Evolutionary conservation across 83 land plant species (phyloP), one percentile per base, ranked within the genome.

Genomic region (Larix sibirica): DNA sequence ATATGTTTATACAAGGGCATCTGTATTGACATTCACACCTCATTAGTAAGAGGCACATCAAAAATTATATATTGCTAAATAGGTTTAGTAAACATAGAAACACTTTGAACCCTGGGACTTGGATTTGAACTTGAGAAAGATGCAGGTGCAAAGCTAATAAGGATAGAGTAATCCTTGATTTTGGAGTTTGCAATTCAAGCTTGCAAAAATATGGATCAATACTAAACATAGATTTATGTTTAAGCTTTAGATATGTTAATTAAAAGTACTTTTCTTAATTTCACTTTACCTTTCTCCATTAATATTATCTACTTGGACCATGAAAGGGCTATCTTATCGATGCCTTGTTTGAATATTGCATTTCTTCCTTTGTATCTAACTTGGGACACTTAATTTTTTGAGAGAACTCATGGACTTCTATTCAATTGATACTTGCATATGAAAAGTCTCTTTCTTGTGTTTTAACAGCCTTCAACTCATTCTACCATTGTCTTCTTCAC

Each of bases 311-410:
- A 33, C 28, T 31, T 24, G 12, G 12, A 31, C 18, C 2, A 14
- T 61, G 18, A n/a, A 26, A 26, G 28, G 1, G 3, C 28, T 1
- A 13, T n/a, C 1, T 24, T n/a, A 70, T 2, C 3, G 3, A 24
- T 31, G 1, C 1, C 17, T n/a, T n/a, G 17, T 70, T 70, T 31
- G 74, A 65, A 1, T 81, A 36, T 12, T 33, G 7, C 26, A 36
- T 62, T 38, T 76, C 31, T 28, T 17, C 67, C n/a, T n/a, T n/a
- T n/a, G n/a, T n/a, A n/a, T n/a, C n/a, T n/a, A 21, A 26, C 54
- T 47, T n/a, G 56, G 56, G 24, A 38, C 26, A 36, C 2, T 77
- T 20, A 96, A 76, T 86, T 96, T 81, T 96, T 92, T 81, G 91
- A 89, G 81, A 81, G 87, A n/a, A 67, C 62, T 65, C 90, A 91